Base-by-base conservation (phyloP, 768 basidiomycete genomes). In the Trametes punicea region DNA sequence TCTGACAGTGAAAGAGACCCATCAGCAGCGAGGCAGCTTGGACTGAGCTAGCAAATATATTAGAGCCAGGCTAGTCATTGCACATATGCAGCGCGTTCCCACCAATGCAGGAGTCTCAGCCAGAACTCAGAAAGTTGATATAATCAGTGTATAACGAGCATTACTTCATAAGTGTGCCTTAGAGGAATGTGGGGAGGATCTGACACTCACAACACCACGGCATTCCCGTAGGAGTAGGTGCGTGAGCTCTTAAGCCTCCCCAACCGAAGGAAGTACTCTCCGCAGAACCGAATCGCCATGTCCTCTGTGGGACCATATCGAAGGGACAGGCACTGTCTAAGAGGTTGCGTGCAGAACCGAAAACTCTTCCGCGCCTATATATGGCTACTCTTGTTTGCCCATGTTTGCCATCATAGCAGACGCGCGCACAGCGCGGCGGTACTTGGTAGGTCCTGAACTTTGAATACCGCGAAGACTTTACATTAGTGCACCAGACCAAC, bases 231-330 rank as follows among this genome's bases (percentile, higher is more conserved):
- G 46, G 38, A 62, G 54, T 55, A 60, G 74, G 74, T 75, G 79
- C 67, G 77, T 70, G 70, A 81, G 84, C 75, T 86, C 84, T 74
- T 84, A 75, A 73, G 75, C 82, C 82, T 67, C 64, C 67, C 82
- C 81, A 70, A 39, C 61, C 61, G 46, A 46, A 42, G 50, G 59
- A 56, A 40, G 77, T 66, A 66, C 68, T 84, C 80, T 87, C 71
- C 84, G 84, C 85, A 79, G 65, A 55, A 77, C 84, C 77, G 74
- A 81, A 87, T 86, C 84, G 81, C 84, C 84, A 72, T 81, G 77
- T 71, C 76, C 77, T 64, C 64, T 73, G 71, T 81, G 57, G 51
- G 25, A 42, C 59, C 58, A 57, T 51, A 55, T 65, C 56, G 68
- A 67, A 69, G 72, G 78, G 77, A 74, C 78, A 80, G 84, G 84